Evolutionary conservation across 805 yeast genomes (phyloP), one percentile per base, ranked within the genome.

Genomic region (Ogataea trehalophila): DNA sequence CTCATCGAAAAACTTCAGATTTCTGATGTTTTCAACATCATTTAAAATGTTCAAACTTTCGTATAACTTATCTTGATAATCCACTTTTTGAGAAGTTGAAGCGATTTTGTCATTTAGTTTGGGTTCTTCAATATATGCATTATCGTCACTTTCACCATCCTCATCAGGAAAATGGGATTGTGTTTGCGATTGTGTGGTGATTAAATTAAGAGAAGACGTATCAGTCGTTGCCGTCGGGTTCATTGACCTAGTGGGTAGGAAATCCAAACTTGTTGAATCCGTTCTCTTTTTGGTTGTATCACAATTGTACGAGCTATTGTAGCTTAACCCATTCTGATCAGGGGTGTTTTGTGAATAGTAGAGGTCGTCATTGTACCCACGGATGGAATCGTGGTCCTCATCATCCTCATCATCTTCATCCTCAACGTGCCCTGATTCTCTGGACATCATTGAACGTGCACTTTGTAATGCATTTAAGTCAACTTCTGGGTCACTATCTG

Each of bases 41-140:
- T 88, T 91, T 52, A 92, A 72, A 0, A 87, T 84, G 57, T 87
- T 96, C 43, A 90, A 82, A 55, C 88, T 95, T 6, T 92, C 83
- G 95, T 96, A 91, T 41, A 87, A 71, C 58, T 77, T 75, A 65
- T 87, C 96, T 66, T 83, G 90, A 50, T 78, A 70, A 45, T 86
- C 82, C 18, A 79, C 82, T 42, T 73, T 71, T 7, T 89, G 87
- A 43, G 71, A 67, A 0, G 81, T 77, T 4, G 79, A 68, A 9
- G 82, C 77, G 3, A 81, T 63, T 51, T 71, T 71, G 59, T 83
- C 87, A 16, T 65, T 51, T 4, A 70, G 59, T 34, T 68, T 63
- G 6, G 60, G 55, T 29, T 49, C 63, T 53, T 41, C 61, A 45
- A 42, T 48, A 39, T 52, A 54, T n/a, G 39, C 52, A 20, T 38